Conservation (phyloP, 768 basidiomycete species). For the Clitopilus hobsonii region DNA sequence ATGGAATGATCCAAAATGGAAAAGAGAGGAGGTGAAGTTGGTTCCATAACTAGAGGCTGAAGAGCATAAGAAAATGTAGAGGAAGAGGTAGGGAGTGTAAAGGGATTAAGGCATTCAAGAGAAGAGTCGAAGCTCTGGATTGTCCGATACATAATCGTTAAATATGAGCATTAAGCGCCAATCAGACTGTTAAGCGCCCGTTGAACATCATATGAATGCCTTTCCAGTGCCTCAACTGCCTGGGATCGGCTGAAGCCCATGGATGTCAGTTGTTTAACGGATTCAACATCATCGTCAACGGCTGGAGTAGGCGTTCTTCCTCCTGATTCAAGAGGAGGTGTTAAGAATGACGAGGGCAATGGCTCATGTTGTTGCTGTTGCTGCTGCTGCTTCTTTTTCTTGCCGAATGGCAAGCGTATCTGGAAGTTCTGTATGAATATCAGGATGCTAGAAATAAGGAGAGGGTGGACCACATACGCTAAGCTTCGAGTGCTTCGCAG, state of each 20-base stretch:
- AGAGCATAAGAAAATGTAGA: neutral
- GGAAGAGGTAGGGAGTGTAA: neutral
- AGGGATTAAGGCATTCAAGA: neutral
- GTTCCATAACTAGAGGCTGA: neutral
- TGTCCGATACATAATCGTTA: slow-evolving; percentile 2
- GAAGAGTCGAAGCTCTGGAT: neutral
- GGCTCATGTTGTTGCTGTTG: slow-evolving; percentile 38
- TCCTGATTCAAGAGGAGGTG: slow-evolving; percentile 42
- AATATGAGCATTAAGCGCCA: slow-evolving; percentile 18
- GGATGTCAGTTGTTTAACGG: slow-evolving; percentile 72
- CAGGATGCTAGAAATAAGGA: slow-evolving; percentile 1
- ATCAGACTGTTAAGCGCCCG: slow-evolving; percentile 75
- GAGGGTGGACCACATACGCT: slow-evolving; percentile 49
- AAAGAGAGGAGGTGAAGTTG: neutral
- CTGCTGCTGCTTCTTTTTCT: slow-evolving; percentile 64
- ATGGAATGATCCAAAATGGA: neutral
- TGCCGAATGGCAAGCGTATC: slow-evolving; percentile 79
- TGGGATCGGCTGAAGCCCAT: slow-evolving; percentile 91
- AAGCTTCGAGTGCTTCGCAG: slow-evolving; percentile 66
- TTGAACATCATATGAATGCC: slow-evolving; percentile 75
- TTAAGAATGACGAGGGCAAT: slow-evolving; percentile 28
- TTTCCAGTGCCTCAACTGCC: slow-evolving; percentile 82
- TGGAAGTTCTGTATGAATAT: slow-evolving; percentile 17
- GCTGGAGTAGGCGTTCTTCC: slow-evolving; percentile 41
- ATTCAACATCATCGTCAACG: slow-evolving; percentile 66